phyloP scores from a whole-genome alignment of 306 rosid species.

The Castanopsis chinensis region DNA sequence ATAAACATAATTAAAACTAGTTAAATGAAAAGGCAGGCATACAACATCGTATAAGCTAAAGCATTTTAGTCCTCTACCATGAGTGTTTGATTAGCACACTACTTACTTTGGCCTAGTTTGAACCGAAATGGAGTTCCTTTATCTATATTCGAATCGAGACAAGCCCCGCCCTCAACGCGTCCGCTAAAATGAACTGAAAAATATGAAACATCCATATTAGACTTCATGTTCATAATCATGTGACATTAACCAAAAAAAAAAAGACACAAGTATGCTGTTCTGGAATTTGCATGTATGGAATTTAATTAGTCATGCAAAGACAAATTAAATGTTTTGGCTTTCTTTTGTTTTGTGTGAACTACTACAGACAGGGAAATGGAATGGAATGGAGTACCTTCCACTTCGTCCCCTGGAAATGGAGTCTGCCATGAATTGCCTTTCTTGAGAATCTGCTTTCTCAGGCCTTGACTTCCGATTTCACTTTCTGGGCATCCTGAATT shows the following conservation, averaged over 20 bases:
- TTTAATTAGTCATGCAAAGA: background rate
- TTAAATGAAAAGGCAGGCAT: background rate
- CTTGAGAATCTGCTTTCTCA: slow-evolving; percentile 45
- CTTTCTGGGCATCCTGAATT: slow-evolving; percentile 10
- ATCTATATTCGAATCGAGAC: slow-evolving; percentile 40
- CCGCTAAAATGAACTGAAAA: slow-evolving; percentile 58
- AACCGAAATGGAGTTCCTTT: slow-evolving; percentile 45
- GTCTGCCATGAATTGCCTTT: slow-evolving; percentile 61
- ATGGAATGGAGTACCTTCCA: slow-evolving; percentile 38
- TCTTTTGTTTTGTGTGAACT: background rate
- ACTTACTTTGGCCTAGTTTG: slow-evolving; percentile 61
- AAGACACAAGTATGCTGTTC: background rate
- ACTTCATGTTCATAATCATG: background rate
- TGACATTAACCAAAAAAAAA: background rate
- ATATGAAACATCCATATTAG: background rate
- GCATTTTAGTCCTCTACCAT: background rate
- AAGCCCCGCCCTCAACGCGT: slow-evolving; percentile 39
- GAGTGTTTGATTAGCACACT: background rate
- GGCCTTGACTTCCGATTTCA: slow-evolving; percentile 56
- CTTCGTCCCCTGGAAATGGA: slow-evolving; percentile 62
- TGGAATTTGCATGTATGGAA: background rate
- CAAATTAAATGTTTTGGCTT: background rate
- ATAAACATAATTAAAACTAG: background rate
- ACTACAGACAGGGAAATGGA: background rate
- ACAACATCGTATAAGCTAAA: background rate